Base-by-base conservation (phyloP, 208 protist genomes). In the Trypanosoma brucei region DNA sequence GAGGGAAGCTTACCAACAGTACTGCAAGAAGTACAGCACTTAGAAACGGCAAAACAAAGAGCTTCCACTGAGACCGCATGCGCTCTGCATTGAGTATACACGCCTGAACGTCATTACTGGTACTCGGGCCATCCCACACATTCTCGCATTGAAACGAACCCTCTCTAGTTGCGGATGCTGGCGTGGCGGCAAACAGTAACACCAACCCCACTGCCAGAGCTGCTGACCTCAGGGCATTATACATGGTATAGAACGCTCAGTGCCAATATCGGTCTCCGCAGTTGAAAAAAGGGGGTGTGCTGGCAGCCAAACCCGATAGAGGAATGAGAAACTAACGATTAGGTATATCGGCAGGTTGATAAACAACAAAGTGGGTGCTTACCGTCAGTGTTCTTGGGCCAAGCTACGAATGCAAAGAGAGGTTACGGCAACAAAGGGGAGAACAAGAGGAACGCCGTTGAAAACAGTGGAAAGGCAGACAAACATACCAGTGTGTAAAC, bases 11-110 rank as follows among this genome's bases (percentile, higher is more conserved):
- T 33, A 91, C 31, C 11, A 94, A 1, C 6, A 71, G 65, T 44
- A 83, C 76, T 51, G 83, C 44, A 49, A 91, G 77, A 33, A 93
- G 57, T 48, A 93, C 34, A 1, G 67, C 75, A 3, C 62, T 70
- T 40, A 91, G 66, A 51, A 60, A 75, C 8, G 87, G 80, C 35
- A 70, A 84, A 30, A 90, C n/a, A 69, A 86, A 86, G 70, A 80
- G 80, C 33, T 33, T 40, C 81, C 75, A 87, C 65, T 91, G 76
- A 4, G 46, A 65, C 39, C 54, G 34, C 39, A 91, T 77, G 22
- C 80, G 84, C 3, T 80, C 63, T 7, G 52, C 62, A 71, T 89
- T 68, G 4, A 42, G 62, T 9, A 91, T 49, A 66, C 87, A 93
- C 4, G 70, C 62, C 8, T 84, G 2, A 0, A 93, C 8, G 60